Conservation (phyloP, 768 basidiomycete species). For the Mycena venus region DNA sequence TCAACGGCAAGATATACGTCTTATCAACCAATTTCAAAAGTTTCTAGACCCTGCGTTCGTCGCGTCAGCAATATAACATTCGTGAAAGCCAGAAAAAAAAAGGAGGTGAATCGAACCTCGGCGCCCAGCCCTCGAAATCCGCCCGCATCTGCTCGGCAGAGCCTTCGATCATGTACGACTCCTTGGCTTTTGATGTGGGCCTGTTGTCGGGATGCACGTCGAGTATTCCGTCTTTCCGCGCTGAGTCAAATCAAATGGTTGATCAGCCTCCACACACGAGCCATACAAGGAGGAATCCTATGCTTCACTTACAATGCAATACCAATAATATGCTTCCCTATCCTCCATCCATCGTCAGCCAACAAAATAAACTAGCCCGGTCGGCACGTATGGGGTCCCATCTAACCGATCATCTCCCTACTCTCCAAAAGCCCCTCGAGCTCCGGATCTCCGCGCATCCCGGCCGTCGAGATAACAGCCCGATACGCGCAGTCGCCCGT, state of each 20-base stretch:
- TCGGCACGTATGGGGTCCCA: constrained; percentile 63
- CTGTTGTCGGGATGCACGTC: constrained; percentile 58
- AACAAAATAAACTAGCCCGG: too few relatives aligned
- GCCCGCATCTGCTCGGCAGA: constrained; percentile 60
- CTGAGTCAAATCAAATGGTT: constrained; percentile 32
- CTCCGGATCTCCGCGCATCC: constrained; percentile 64
- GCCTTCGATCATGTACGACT: constrained; percentile 61
- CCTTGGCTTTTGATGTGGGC: too few relatives aligned
- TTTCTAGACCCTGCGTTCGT: constrained; percentile 55
- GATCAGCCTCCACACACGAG: background rate
- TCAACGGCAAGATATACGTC: constrained; percentile 61
- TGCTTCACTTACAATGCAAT: constrained; percentile 52
- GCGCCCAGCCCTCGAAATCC: constrained; percentile 64
- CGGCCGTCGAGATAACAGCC: constrained; percentile 60
- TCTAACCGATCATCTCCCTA: constrained; percentile 70
- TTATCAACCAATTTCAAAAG: constrained; percentile 58
- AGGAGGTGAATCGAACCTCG: constrained; percentile 48
- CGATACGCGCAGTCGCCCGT: constrained; percentile 79
- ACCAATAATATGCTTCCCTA: constrained; percentile 50
- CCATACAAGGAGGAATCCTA: background rate
- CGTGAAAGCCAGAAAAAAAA: too few relatives aligned
- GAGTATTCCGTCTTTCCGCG: constrained; percentile 56
- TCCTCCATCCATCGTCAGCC: background rate
- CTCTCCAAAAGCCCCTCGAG: constrained; percentile 63
- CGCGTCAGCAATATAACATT: background rate